phyloP scores from a whole-genome alignment of 139 green algal genomes.

The Chlorella sp. region DNA sequence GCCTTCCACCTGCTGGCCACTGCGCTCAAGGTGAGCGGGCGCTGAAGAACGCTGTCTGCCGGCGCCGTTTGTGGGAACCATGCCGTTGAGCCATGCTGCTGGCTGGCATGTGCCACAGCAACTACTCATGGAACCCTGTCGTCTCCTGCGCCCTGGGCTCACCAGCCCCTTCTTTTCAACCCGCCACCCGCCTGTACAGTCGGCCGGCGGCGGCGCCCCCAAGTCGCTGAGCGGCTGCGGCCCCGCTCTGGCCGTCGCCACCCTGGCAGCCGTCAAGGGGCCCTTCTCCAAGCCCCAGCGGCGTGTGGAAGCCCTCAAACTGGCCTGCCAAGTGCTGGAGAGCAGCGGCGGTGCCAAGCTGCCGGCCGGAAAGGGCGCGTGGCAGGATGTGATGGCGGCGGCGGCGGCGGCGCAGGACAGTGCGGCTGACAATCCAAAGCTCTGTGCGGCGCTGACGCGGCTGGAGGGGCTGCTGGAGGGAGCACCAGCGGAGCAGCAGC shows the following conservation, averaged over 20 bases:
- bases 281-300: constrained; percentile 21
- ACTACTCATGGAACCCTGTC: neutral
- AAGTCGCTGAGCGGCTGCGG: neutral
- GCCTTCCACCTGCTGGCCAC: constrained; percentile 46
- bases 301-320: constrained; percentile 17
- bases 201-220: neutral
- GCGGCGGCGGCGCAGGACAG: neutral
- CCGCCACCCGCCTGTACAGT: neutral
- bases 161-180: neutral
- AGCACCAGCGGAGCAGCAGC: neutral
- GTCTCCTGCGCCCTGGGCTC: neutral
- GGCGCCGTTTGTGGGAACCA: no score
- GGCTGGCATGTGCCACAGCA: no score
- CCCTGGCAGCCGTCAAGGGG: neutral
- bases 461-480: constrained; percentile 11
- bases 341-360: neutral
- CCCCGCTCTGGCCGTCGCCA: neutral
- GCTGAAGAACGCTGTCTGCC: no score
- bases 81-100: neutral
- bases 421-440: constrained; percentile 13
- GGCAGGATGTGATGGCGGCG: neutral
- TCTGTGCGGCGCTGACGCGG: constrained; percentile 6
- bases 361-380: neutral
- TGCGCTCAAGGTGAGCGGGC: constrained; percentile 9
- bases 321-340: constrained; percentile 42